phyloP scores from a whole-genome alignment of 306 rosid species.

The Fagus sylvatica region DNA sequence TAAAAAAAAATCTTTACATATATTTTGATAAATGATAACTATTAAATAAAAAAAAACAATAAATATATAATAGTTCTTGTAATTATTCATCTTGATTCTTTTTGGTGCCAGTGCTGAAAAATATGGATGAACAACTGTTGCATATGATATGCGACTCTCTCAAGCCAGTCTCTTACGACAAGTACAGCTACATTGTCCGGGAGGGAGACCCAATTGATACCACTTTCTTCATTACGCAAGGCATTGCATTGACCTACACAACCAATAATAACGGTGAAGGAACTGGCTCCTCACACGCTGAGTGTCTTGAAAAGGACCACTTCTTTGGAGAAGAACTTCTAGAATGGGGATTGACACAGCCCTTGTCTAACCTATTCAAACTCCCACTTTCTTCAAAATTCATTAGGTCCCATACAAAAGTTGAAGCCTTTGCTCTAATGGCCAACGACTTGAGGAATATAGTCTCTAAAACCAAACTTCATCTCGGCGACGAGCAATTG shows the following conservation, averaged over 20 bases:
- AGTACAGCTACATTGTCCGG: constrained; percentile 32
- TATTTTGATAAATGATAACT: too few relatives aligned
- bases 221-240: constrained; percentile 53
- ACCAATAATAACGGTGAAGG: constrained; percentile 45
- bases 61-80: too few relatives aligned
- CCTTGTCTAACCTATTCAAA: constrained; percentile 39
- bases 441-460: constrained; percentile 79
- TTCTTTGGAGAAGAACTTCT: constrained; percentile 94
- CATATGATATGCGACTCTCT: constrained; percentile 51
- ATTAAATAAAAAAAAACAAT: too few relatives aligned
- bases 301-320: constrained; percentile 56
- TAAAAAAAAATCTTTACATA: too few relatives aligned
- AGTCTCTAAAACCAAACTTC: too few relatives aligned
- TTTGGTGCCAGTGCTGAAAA: constrained; percentile 45
- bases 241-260: constrained; percentile 37
- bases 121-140: constrained; percentile 43
- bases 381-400: constrained; percentile 33
- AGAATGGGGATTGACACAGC: constrained; percentile 38
- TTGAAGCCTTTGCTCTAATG: constrained; percentile 70
- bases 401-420: constrained; percentile 34
- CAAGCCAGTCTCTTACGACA: constrained; percentile 43
- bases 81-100: neutral
- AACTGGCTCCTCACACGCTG: constrained; percentile 44
- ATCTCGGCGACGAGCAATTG: too few relatives aligned
- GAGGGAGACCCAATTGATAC: constrained; percentile 57